Evolutionary conservation across 345 rosid species (phyloP), one percentile per base, ranked within the genome.

Genomic region (Gossypium longicalyx): DNA sequence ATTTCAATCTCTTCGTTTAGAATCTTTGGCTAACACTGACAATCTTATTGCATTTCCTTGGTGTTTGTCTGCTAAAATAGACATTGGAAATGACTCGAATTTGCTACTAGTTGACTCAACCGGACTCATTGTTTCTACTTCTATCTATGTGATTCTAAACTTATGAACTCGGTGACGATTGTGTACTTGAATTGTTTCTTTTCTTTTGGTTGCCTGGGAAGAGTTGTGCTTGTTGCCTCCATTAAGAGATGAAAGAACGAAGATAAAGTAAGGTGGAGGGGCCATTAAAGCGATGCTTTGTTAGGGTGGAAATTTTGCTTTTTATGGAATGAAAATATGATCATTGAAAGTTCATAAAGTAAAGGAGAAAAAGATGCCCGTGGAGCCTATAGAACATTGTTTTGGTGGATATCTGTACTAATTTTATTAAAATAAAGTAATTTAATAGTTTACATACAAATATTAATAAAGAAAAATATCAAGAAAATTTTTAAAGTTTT

Each of bases 311-410:
- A 74, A 71, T 70, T 83, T 63, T 57, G 70, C 78, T 81, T 76
- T 74, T 57, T 47, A 25, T 76, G 65, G 53, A 56, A 44, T 59
- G 20, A 16, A 76, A 76, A 71, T 79, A 62, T 71, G 67, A 15
- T 83, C 73, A 83, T 79, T 80, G 63, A 83, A 83, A 74, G 80
- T 61, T 72, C 76, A 43, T 78, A 80, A 83, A 81, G 83, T 74
- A 77, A 81, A 80, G 78, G 78, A 74, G 65, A 47, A 74, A 80
- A 70, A 73, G 77, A 77, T 72, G 73, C 75, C 11, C 38, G 62
- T 60, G 29, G 76, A 77, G 86, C 38, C 38, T 34, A 34, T 34
- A 34, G 38, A 34, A 4, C 38, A 34, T 34, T 34, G 38, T 34
- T 34, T 34, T 34, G 38, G 38, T 4, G 38, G 38, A 34, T 34